Evolutionary conservation across 2,329 filamentous ascomycete genomes (phyloP).

Genomic region (Paracoccidioides brasiliensis): DNA sequence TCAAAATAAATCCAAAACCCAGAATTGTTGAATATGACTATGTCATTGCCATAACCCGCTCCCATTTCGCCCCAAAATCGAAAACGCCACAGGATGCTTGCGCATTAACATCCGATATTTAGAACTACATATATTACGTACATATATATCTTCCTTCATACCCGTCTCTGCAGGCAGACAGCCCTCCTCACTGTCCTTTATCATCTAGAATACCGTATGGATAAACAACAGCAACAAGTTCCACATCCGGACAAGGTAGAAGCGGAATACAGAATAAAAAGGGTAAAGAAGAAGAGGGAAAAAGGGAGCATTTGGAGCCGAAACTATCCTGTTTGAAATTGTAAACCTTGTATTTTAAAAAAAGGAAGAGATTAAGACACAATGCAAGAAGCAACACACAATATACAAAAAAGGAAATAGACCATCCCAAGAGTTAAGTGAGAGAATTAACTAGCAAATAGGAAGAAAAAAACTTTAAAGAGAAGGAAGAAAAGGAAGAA

Average conservation of each 20-base stretch:
- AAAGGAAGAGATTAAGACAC: slow-evolving; percentile 7
- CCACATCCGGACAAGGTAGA: no score
- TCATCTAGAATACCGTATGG: no score
- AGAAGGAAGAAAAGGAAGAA: slow-evolving; percentile 6
- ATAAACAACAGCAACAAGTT: no score
- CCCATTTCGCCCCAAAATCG: no score
- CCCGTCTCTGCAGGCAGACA: no score
- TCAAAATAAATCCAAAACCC: no score
- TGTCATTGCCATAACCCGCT: no score
- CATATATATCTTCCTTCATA: neutral
- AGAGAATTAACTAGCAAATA: neutral
- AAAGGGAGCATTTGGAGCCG: no score
- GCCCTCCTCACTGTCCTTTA: no score
- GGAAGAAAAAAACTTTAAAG: slow-evolving; percentile 11
- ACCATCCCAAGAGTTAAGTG: neutral
- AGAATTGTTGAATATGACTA: no score
- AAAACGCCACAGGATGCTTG: no score
- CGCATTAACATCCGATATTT: neutral
- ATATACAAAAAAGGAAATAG: slow-evolving; percentile 2
- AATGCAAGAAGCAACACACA: slow-evolving; percentile 2
- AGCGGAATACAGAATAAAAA: neutral
- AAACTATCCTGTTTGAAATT: no score
- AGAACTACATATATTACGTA: neutral
- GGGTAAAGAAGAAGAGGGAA: slow-evolving; percentile 8
- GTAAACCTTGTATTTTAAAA: neutral